phyloP scores from a whole-genome alignment of 345 rosid genomes.

The Melaleuca alternifolia region DNA sequence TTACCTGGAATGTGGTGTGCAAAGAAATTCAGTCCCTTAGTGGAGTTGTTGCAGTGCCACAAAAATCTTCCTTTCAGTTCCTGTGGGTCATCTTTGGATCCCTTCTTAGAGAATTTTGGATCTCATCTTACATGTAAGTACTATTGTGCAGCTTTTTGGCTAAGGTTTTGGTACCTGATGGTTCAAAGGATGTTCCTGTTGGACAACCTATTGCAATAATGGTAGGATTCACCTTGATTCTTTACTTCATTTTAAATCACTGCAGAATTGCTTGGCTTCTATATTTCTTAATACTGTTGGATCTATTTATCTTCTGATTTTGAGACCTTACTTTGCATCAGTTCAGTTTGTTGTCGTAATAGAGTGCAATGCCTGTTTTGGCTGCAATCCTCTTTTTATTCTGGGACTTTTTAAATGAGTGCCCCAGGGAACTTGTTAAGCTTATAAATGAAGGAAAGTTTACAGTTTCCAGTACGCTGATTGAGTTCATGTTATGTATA shows the following conservation, averaged over 20 bases:
- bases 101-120: neutral
- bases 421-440: neutral
- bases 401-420: neutral
- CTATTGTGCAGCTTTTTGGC: slow-evolving; percentile 67
- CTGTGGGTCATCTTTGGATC: neutral
- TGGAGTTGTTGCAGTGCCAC: neutral
- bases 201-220: slow-evolving; percentile 82
- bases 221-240: slow-evolving; percentile 27
- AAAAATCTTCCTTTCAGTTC: neutral
- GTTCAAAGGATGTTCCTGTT: slow-evolving; percentile 85
- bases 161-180: slow-evolving; percentile 74
- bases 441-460: neutral
- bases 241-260: neutral
- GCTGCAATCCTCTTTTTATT: neutral
- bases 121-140: neutral
- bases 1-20: neutral
- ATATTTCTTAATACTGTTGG: neutral
- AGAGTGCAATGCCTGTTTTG: neutral
- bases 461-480: neutral
- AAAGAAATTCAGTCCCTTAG: neutral
- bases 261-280: neutral
- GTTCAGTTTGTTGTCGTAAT: neutral
- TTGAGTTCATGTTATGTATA: neutral
- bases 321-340: neutral
- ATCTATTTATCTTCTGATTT: neutral